Evolutionary conservation across 306 rosid species (phyloP), one percentile per base, ranked within the genome.

Genomic region (Crotalaria pallida): DNA sequence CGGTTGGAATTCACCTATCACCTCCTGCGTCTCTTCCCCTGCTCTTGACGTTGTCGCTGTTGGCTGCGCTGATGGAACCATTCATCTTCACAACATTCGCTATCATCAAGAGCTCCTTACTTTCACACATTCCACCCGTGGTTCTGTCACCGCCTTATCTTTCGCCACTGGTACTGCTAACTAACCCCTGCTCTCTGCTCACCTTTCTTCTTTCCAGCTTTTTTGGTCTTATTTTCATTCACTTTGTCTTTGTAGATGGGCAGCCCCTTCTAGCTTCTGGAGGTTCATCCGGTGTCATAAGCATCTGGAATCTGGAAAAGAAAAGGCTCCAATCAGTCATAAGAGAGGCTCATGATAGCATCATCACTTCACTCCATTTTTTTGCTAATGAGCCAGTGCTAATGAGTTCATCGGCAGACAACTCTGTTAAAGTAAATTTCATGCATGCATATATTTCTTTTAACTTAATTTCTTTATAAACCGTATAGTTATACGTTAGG

Each of bases 251-350:
- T 75, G 69, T 74, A 94, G 98, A 94, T 77, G 97, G 96, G 56
- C 94, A 88, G 71, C 98, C 98, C 33, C 90, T 94, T 85, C 87
- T 94, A 26, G 98, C 97, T 47, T 94, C 98, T 16, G 98, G 98
- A 74, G 98, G 97, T 74, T 88, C 98, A 60, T 90, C 98, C 55
- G 98, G 98, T 81, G 89, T 94, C 71, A 87, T 90, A 74, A 88
- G 92, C 88, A 78, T 94, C 81, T 94, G 98, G 98, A 94, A 94
- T 88, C 86, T 94, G 47, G 97, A 94, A 82, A 94, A 90, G 82
- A 80, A 86, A 83, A 94, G 96, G 83, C 94, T 94, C 53, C 97
- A 94, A 57, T 84, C 98, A 56, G 97, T 94, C 52, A 84, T 90
- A 71, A 87, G 58, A 78, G 98, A 94, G 72, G 98, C 97, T 55